A percentile compares a stretch with the other conserved stretches of the same genome.
phyloP scores from a whole-genome alignment of 495 filamentous ascomycete species.

The Xylaria palmicola region DNA sequence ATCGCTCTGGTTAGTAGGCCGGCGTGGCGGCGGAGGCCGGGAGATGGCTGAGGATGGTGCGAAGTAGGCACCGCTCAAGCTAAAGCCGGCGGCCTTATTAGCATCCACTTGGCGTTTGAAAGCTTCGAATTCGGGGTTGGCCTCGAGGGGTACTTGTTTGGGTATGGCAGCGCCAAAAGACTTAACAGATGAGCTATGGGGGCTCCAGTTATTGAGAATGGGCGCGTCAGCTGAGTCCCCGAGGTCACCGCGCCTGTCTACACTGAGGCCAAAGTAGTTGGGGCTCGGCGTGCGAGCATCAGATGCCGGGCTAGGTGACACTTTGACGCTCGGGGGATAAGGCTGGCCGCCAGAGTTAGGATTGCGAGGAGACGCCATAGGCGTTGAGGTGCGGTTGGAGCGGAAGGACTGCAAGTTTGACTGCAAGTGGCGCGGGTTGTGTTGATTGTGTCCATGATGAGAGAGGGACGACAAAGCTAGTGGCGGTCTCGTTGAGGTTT shows the following conservation, averaged over 20 bases:
- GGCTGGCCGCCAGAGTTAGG: constrained; percentile 47
- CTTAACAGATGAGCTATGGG: constrained; percentile 63
- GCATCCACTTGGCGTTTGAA: constrained; percentile 69
- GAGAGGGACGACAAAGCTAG: constrained; percentile 33
- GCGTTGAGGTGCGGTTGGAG: constrained; percentile 39
- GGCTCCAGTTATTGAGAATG: constrained; percentile 66
- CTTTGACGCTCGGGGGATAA: constrained; percentile 33
- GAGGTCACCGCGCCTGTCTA: constrained; percentile 58
- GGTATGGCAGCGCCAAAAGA: constrained; percentile 69
- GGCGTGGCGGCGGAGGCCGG: constrained; percentile 39
- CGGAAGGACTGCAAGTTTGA: constrained; percentile 41
- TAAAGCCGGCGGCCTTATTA: constrained; percentile 53
- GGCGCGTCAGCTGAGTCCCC: constrained; percentile 58
- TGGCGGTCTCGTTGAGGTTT: constrained; percentile 44
- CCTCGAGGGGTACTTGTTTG: constrained; percentile 64
- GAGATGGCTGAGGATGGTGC: constrained; percentile 30
- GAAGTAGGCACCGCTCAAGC: constrained; percentile 48
- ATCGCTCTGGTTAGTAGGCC: constrained; percentile 41
- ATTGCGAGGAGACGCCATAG: constrained; percentile 41
- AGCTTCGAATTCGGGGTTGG: constrained; percentile 74
- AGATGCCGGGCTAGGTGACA: constrained; percentile 34
- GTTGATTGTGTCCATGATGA: constrained; percentile 33
- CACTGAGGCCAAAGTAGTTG: constrained; percentile 76
- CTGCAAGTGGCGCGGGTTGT: constrained; percentile 38
- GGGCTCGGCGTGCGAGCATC: constrained; percentile 59